Percentiles rank a stretch among this genome's conserved stretches.
phyloP scores from a whole-genome alignment of 495 filamentous ascomycete species.

The Aspergillus asperescens region DNA sequence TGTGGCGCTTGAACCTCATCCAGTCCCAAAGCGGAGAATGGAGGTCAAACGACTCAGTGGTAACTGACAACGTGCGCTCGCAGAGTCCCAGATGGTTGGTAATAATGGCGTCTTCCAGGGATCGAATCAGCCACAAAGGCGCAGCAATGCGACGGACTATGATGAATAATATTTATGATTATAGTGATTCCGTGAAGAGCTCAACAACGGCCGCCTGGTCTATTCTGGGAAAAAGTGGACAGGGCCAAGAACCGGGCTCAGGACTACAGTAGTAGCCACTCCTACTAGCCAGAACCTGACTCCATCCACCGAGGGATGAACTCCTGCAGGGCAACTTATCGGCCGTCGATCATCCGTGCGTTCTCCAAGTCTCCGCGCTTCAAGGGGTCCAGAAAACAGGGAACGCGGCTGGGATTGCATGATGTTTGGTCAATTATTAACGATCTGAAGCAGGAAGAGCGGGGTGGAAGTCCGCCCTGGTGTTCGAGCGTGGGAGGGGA shows the following conservation, averaged over 20 bases:
- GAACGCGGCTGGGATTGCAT: background rate
- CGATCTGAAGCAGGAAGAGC: background rate
- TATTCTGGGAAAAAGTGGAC: constrained; percentile 12
- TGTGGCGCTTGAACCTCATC: background rate
- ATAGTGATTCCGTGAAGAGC: background rate
- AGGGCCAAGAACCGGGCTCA: background rate
- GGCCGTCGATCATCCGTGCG: constrained; percentile 16
- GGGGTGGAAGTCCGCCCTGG: too few relatives aligned
- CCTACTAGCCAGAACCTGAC: background rate
- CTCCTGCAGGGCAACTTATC: constrained; percentile 14
- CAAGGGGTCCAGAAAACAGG: constrained; percentile 5
- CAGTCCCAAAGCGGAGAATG: background rate
- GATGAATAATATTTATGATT: too few relatives aligned
- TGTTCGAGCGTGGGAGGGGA: too few relatives aligned
- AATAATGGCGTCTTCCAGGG: too few relatives aligned
- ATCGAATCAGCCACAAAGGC: background rate
- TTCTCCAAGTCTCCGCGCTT: background rate
- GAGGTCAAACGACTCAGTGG: too few relatives aligned
- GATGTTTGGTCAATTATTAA: constrained; percentile 4
- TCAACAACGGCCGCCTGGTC: constrained; percentile 13
- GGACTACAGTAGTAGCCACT: background rate
- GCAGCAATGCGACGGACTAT: background rate
- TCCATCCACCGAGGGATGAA: background rate
- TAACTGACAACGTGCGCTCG: too few relatives aligned
- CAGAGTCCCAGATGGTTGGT: too few relatives aligned